Evolutionary conservation across 495 filamentous ascomycete species (phyloP), one percentile per base, ranked within the genome.

Genomic region (Cenococcum geophilum): DNA sequence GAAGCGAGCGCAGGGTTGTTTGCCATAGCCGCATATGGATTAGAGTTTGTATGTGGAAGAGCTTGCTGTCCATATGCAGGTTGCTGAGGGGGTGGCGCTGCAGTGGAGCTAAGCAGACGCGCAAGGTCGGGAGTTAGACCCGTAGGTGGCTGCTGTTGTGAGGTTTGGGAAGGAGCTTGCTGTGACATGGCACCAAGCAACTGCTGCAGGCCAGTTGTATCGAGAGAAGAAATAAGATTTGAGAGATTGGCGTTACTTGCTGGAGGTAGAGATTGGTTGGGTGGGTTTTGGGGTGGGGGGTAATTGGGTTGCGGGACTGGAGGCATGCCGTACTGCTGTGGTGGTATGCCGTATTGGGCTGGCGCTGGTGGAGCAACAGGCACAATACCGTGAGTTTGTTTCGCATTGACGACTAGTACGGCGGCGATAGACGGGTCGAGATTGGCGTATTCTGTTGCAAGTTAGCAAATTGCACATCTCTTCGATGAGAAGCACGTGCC

Each of bases 381-480:
- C 47, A 65, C 51, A 35, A 71, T 73, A 52, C 70, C 72, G 6
- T 70, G 58, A 6, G 77, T 76, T n/a, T 83, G 73, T 71, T 90
- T 96, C 9, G 88, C 83, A 37, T 90, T 81, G 25, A 86, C 67
- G 53, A 95, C 89, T 22, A 98, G 82, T 59, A 91, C 88, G 10
- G 86, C 89, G 2, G 86, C 89, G 34, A 89, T 82, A 8, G 77
- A 71, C 0, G 90, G 86, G 5, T 93, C 89, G 3, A 97, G 77
- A 64, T 88, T 83, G 40, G 86, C 81, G 68, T 98, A 98, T 65
- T 92, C 83, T 87, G 59, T 10, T 49, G 20, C 18, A 14, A 48
- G 34, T 47, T 48, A 22, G n/a, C 4, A 43, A 40, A 58, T 16
- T 2, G 1, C 49, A 59, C 6, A 20, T 32, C 11, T 18, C 36